phyloP scores from a whole-genome alignment of 345 rosid species.

The Sisymbrium irio region DNA sequence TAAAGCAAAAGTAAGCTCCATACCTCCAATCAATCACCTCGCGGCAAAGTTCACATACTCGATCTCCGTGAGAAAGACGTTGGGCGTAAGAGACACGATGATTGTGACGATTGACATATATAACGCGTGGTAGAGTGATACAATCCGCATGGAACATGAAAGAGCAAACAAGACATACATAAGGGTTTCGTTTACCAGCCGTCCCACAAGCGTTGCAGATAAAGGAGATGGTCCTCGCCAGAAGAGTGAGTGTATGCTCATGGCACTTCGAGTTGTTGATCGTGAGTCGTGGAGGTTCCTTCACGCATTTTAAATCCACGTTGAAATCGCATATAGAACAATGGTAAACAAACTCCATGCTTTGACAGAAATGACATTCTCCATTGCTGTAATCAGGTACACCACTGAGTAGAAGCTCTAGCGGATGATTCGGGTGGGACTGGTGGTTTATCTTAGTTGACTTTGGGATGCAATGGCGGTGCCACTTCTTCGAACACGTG shows the following conservation, averaged over 20 bases:
- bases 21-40: not conserved
- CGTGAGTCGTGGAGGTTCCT: not conserved
- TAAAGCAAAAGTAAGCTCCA: not conserved
- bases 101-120: not conserved
- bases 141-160: not conserved
- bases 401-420: not conserved
- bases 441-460: not conserved
- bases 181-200: not conserved
- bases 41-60: not conserved
- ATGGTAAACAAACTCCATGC: not conserved
- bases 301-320: not conserved
- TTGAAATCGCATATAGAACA: not conserved
- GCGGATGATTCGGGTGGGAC: not conserved
- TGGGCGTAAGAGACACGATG: not conserved
- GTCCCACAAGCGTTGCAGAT: not conserved
- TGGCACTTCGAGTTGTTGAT: not conserved
- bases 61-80: not conserved
- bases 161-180: not conserved
- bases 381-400: not conserved
- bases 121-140: not conserved
- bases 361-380: not conserved
- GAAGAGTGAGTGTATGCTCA: not conserved
- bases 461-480: not conserved
- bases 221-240: not conserved
- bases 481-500: too few species aligned